Evolutionary conservation across 140 eudicot species (phyloP).

Genomic region (Bidens hawaiensis): DNA sequence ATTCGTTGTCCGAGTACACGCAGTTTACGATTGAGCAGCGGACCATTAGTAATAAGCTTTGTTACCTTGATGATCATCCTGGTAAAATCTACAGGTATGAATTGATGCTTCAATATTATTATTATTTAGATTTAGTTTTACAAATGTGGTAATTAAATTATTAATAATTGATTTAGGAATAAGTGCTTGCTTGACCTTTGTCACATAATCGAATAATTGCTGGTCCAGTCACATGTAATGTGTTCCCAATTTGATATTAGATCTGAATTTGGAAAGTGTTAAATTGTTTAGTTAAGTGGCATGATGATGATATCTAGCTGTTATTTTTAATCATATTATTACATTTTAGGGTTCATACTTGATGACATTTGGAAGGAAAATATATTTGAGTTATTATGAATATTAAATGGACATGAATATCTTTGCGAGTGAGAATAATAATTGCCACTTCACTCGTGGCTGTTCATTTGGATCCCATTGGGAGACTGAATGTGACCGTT

Average conservation of each 20-base stretch:
- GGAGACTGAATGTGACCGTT: constrained; percentile 23
- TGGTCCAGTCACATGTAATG: constrained; percentile 13
- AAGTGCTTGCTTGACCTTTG: constrained; percentile 6
- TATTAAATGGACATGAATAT: not conserved
- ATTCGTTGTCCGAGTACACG: constrained; percentile 51
- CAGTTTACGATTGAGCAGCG: constrained; percentile 79
- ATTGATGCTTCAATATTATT: not conserved
- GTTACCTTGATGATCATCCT: constrained; percentile 57
- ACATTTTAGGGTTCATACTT: constrained; percentile 2
- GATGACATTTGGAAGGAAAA: not conserved
- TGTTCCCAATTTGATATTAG: constrained; percentile 12
- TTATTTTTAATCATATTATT: constrained; percentile 3
- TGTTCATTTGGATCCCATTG: constrained; percentile 21
- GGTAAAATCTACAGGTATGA: constrained; percentile 46
- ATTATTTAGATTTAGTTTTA: not conserved
- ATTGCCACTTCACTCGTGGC: not conserved
- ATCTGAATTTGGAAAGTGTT: constrained; percentile 20
- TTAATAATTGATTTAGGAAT: not conserved
- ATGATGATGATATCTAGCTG: constrained; percentile 19
- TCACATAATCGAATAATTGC: constrained; percentile 9
- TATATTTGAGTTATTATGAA: not conserved
- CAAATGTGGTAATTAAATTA: not conserved
- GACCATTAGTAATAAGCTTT: constrained; percentile 80
- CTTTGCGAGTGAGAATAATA: not conserved
- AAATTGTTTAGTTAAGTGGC: constrained; percentile 2